Evolutionary conservation across 2,329 filamentous ascomycete species (phyloP).

Genomic region (Tothia fuscella): DNA sequence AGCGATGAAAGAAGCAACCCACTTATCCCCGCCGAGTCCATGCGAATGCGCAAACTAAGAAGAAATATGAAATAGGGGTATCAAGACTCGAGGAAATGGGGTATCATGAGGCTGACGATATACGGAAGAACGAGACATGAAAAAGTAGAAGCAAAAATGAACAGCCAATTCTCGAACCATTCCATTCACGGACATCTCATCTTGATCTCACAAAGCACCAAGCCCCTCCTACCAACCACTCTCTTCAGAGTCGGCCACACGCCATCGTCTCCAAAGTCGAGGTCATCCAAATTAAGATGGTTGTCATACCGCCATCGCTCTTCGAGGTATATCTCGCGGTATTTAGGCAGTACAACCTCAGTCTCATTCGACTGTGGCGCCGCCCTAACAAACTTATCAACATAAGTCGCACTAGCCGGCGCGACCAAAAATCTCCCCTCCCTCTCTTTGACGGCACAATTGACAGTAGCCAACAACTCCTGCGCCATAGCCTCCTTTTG

Average conservation of each 20-base stretch:
- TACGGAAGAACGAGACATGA: too few species aligned
- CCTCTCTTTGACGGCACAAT: slow-evolving; percentile 43
- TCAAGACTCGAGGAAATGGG: too few species aligned
- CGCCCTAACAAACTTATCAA: slow-evolving; percentile 41
- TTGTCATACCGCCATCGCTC: slow-evolving; percentile 56
- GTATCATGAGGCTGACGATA: too few species aligned
- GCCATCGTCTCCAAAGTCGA: slow-evolving; percentile 68
- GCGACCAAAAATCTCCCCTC: slow-evolving; percentile 51
- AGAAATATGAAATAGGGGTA: too few species aligned
- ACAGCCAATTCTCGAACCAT: too few species aligned
- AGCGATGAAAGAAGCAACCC: too few species aligned
- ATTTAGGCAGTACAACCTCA: slow-evolving; percentile 4
- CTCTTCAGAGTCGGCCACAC: slow-evolving; percentile 58
- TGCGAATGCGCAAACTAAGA: too few species aligned
- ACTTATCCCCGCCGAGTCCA: too few species aligned
- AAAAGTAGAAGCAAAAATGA: too few species aligned
- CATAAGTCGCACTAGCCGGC: slow-evolving; percentile 57
- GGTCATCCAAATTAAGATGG: slow-evolving; percentile 68
- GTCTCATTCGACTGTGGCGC: slow-evolving; percentile 9
- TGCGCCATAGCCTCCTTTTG: slow-evolving; percentile 47
- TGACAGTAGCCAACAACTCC: slow-evolving; percentile 46
- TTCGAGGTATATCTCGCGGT: slow-evolving; percentile 45
- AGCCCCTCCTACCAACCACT: slow-evolving; percentile 43
- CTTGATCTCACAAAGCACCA: slow-evolving; percentile 32
- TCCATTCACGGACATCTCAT: slow-evolving; percentile 22